A percentile compares a stretch with the other conserved stretches of the same genome.
phyloP scores from a whole-genome alignment of 805 yeast genomes.

The Scheffersomyces coipomensis region DNA sequence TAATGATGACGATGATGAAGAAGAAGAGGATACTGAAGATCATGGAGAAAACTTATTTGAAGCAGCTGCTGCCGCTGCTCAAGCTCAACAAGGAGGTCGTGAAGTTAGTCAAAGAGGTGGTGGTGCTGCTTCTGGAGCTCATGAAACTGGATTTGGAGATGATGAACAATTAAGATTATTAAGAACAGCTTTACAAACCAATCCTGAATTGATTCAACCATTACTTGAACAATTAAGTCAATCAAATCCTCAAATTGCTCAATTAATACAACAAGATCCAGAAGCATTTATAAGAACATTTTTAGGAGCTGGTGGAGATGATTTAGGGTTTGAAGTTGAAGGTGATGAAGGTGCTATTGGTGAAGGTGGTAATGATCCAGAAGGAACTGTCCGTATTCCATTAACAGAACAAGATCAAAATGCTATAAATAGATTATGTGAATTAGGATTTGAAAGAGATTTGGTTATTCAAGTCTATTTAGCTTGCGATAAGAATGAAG shows the following conservation, averaged over 20 bases:
- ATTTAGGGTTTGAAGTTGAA: slow-evolving; percentile 37
- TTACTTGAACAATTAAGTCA: slow-evolving; percentile 78
- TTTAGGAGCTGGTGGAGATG: slow-evolving; percentile 60
- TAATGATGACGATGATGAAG: slow-evolving; percentile 21
- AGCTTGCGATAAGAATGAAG: slow-evolving; percentile 98
- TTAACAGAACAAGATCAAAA: slow-evolving; percentile 81
- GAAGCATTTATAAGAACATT: slow-evolving; percentile 80
- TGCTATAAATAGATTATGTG: slow-evolving; percentile 88
- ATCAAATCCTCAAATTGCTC: slow-evolving; percentile 82
- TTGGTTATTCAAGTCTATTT: slow-evolving; percentile 89
- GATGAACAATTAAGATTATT: slow-evolving; percentile 53
- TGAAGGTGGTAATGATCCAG: slow-evolving; percentile 31
- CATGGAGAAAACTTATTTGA: slow-evolving; percentile 53
- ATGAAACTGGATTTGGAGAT: slow-evolving; percentile 40
- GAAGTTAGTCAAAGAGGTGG: slow-evolving; percentile 20
- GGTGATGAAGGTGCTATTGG: slow-evolving; percentile 27
- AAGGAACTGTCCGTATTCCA: slow-evolving; percentile 50
- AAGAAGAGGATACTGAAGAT: slow-evolving; percentile 27
- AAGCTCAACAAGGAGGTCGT: slow-evolving; percentile 26
- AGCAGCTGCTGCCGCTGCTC: slow-evolving; percentile 43
- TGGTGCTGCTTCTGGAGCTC: slow-evolving; percentile 21
- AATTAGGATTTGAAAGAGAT: slow-evolving; percentile 87
- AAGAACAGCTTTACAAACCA: slow-evolving; percentile 75
- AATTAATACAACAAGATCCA: slow-evolving; percentile 79
- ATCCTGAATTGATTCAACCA: slow-evolving; percentile 87